A percentile compares a stretch with the other conserved stretches of the same genome.
These are phyloP conservation scores for Neurospora sp. DNA, from an alignment of 495 filamentous ascomycete genomes.

Conservation along the genomic window DNA sequence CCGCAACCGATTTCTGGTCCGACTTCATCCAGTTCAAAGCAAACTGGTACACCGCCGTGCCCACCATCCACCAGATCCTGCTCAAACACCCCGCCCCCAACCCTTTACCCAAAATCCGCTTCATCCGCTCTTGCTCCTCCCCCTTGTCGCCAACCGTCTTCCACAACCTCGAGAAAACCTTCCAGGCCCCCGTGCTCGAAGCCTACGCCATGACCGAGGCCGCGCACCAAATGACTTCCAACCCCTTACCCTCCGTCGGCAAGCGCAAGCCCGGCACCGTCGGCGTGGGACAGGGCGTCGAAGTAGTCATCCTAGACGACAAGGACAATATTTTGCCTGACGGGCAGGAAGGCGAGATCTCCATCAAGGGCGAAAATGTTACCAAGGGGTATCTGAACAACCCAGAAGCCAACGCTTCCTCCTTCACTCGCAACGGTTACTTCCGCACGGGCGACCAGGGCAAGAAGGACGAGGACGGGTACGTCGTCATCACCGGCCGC, in stretches of 20 bases:
- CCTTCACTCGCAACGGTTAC: slow-evolving; percentile 54
- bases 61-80: slow-evolving; percentile 82
- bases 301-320: slow-evolving; percentile 63
- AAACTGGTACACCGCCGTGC: slow-evolving; percentile 84
- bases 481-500: slow-evolving; percentile 65
- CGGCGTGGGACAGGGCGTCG: slow-evolving; percentile 70
- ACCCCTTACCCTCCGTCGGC: slow-evolving; percentile 58
- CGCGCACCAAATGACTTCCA: slow-evolving; percentile 82
- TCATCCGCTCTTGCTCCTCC: slow-evolving; percentile 80
- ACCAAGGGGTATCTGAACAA: slow-evolving; percentile 80
- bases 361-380: slow-evolving; percentile 68
- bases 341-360: slow-evolving; percentile 67
- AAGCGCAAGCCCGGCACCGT: slow-evolving; percentile 70
- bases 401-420: slow-evolving; percentile 53
- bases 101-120: slow-evolving; percentile 62
- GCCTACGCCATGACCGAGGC: slow-evolving; percentile 91
- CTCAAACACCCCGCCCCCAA: slow-evolving; percentile 56
- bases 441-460: slow-evolving; percentile 84
- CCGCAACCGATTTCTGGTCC: slow-evolving; percentile 71
- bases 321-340: slow-evolving; percentile 50
- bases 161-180: slow-evolving; percentile 58
- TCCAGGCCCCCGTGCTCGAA: slow-evolving; percentile 71
- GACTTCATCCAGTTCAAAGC: slow-evolving; percentile 56
- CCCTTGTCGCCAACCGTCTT: slow-evolving; percentile 69
- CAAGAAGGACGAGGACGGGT: slow-evolving; percentile 60